phyloP scores from a whole-genome alignment of 768 basidiomycete species.

The Crepidotus variabilis region DNA sequence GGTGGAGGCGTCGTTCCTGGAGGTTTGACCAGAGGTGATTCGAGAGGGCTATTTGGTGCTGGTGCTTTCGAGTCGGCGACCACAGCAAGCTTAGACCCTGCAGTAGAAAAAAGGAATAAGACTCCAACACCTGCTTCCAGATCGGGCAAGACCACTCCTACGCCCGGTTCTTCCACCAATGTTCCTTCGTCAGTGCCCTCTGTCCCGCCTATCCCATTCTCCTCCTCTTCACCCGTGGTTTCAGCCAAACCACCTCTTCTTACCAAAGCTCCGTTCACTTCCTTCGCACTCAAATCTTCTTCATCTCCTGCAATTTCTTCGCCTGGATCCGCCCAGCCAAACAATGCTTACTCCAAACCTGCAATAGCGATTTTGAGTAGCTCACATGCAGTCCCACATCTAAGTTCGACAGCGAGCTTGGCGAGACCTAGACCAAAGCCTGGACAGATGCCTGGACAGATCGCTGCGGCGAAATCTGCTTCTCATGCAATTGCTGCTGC shows the following conservation, averaged over 20 bases:
- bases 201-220: too few species aligned
- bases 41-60: too few species aligned
- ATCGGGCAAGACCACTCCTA: neutral
- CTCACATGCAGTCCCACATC: slow-evolving; percentile 66
- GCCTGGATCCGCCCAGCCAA: neutral
- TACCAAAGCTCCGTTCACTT: too few species aligned
- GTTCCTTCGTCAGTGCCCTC: neutral
- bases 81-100: too few species aligned
- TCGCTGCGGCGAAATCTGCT: neutral
- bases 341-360: slow-evolving; percentile 28
- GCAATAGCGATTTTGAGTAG: slow-evolving; percentile 69
- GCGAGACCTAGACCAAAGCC: slow-evolving; percentile 37
- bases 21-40: too few species aligned
- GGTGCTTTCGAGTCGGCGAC: too few species aligned
- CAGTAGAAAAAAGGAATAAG: too few species aligned
- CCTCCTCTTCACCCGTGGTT: too few species aligned
- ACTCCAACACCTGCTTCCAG: too few species aligned
- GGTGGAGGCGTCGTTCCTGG: too few species aligned
- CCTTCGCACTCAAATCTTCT: neutral
- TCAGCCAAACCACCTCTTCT: too few species aligned
- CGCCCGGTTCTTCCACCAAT: neutral
- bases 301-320: neutral
- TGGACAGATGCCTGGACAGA: slow-evolving; percentile 3
- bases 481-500: slow-evolving; percentile 1
- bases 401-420: slow-evolving; percentile 76